Evolutionary conservation across 345 rosid species (phyloP).

Genomic region (Eucalyptus sideroxylon): DNA sequence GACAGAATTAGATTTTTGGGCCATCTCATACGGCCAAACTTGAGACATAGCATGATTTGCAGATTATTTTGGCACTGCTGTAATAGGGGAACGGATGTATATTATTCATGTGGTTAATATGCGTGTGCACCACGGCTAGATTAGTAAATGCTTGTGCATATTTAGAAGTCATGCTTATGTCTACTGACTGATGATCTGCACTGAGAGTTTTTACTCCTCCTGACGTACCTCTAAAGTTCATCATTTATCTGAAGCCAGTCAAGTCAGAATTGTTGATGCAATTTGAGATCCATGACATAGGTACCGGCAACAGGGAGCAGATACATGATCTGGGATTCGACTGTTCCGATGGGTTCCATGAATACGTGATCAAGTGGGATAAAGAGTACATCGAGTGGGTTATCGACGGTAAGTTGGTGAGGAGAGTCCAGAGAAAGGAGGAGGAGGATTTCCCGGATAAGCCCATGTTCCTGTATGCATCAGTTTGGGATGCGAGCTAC

Average conservation of each 20-base stretch:
- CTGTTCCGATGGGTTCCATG: constrained; percentile 42
- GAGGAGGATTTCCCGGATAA: constrained; percentile 31
- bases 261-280: neutral
- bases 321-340: constrained; percentile 47
- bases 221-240: neutral
- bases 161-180: neutral
- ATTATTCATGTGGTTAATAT: neutral
- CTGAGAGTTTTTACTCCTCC: neutral
- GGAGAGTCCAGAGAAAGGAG: constrained; percentile 31
- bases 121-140: neutral
- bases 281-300: neutral
- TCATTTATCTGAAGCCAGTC: neutral
- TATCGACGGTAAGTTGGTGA: constrained; percentile 35
- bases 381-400: constrained; percentile 39
- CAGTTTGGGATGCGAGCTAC: constrained; percentile 53
- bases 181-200: neutral
- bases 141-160: neutral
- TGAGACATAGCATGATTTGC: neutral
- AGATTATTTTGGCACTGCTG: neutral
- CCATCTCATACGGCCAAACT: neutral
- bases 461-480: constrained; percentile 42
- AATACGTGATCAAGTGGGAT: constrained; percentile 38
- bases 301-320: constrained; percentile 33
- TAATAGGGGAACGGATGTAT: neutral
- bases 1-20: neutral